Conservation (phyloP, 129 eudicot genomes). For the Pulicaria dysenterica region DNA sequence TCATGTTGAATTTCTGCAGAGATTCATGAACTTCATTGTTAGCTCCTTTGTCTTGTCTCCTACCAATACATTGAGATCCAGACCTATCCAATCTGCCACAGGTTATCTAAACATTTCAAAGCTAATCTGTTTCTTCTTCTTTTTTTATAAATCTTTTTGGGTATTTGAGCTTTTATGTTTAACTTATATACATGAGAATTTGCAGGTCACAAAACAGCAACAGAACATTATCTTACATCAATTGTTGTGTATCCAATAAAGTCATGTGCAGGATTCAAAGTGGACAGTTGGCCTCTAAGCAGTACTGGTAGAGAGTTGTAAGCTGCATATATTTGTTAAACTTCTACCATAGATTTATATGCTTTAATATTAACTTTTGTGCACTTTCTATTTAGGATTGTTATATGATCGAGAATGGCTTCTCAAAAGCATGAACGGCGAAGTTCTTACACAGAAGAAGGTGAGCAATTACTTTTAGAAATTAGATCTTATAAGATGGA, state of each 20-base stretch:
- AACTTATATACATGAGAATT: constrained; percentile 25
- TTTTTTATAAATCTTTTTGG: neutral
- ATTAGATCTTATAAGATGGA: neutral
- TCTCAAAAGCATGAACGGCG: constrained; percentile 80
- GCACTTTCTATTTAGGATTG: constrained; percentile 52
- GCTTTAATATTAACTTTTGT: neutral
- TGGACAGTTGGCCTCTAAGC: constrained; percentile 84
- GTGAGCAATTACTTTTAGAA: constrained; percentile 35
- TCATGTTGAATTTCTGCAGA: constrained; percentile 47
- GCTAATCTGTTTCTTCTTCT: neutral
- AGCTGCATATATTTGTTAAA: constrained; percentile 38
- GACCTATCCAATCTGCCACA: constrained; percentile 36
- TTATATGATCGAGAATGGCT: constrained; percentile 97
- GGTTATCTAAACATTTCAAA: constrained; percentile 38
- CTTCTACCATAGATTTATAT: constrained; percentile 7
- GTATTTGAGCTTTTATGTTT: constrained; percentile 21
- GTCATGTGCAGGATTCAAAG: constrained; percentile 89
- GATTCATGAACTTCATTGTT: constrained; percentile 60
- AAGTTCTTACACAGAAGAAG: constrained; percentile 93
- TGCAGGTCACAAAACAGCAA: constrained; percentile 50
- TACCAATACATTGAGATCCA: constrained; percentile 21
- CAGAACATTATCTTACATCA: constrained; percentile 53
- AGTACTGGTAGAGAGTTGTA: constrained; percentile 73
- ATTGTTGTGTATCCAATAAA: constrained; percentile 87
- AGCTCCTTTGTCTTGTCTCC: constrained; percentile 60